Conservation (phyloP, 2,329 filamentous ascomycete species). For the Colletotrichum sp. region DNA sequence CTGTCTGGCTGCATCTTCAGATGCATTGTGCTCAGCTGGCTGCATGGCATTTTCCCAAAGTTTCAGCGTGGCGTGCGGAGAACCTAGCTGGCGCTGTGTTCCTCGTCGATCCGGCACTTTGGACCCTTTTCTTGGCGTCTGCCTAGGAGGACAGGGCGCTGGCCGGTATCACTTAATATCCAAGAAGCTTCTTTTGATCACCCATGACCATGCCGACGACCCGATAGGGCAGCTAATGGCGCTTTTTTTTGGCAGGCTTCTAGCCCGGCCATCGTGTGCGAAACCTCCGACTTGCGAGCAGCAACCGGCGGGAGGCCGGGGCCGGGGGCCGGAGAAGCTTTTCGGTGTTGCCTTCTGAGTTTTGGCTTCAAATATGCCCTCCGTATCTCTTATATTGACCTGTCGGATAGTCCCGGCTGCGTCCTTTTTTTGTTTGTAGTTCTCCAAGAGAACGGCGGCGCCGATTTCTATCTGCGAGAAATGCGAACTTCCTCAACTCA, state of each 20-base stretch:
- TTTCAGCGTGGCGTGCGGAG: not conserved
- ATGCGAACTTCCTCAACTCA: not conserved
- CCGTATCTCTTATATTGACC: not conserved
- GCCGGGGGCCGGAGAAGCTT: not conserved
- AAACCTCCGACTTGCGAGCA: not conserved
- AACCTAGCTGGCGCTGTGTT: not conserved
- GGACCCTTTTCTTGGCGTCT: not conserved
- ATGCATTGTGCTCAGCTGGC: not conserved
- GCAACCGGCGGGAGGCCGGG: not conserved
- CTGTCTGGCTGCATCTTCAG: not conserved
- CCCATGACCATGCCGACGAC: not conserved
- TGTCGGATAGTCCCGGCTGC: not conserved
- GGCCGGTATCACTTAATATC: not conserved
- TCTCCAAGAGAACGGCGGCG: not conserved
- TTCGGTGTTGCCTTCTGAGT: not conserved
- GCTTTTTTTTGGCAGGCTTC: not conserved
- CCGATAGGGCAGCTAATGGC: not conserved
- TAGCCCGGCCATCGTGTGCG: not conserved
- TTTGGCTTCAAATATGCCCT: not conserved
- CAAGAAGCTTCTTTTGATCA: not conserved
- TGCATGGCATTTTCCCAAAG: not conserved
- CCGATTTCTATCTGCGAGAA: not conserved
- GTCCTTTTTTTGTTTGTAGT: not conserved
- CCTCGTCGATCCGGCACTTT: not conserved
- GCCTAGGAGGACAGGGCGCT: not conserved